Conservation (phyloP, 2,329 filamentous ascomycete species). For the Aspergillus eucalypticola region DNA sequence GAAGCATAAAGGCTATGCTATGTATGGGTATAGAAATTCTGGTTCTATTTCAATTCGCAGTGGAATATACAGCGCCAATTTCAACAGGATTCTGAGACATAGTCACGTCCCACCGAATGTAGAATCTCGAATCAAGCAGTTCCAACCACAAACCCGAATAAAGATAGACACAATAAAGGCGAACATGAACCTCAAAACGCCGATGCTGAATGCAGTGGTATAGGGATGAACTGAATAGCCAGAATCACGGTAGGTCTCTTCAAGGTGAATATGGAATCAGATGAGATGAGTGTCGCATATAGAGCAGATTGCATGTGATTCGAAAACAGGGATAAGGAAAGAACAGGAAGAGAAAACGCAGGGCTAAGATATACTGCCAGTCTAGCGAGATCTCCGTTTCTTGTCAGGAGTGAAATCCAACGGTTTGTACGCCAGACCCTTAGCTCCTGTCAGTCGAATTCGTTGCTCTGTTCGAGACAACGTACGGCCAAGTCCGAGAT, state of each 20-base stretch:
- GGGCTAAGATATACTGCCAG: too few species aligned
- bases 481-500: conserved; percentile 40
- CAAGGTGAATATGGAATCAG: too few species aligned
- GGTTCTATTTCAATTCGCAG: too few species aligned
- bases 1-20: too few species aligned
- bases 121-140: conserved; percentile 9
- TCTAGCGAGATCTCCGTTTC: conserved; percentile 13
- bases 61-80: too few species aligned
- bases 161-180: neutral
- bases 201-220: neutral
- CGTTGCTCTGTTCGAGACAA: conserved; percentile 48
- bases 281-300: neutral
- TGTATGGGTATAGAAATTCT: too few species aligned
- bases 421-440: conserved; percentile 45
- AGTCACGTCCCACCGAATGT: neutral
- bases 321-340: neutral
- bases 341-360: neutral
- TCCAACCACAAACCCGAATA: neutral
- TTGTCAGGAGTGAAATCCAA: conserved; percentile 32
- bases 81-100: neutral
- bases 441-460: conserved; percentile 45
- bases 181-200: neutral
- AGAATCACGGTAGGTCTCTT: neutral
- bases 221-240: neutral
- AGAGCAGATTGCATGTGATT: neutral